A percentile compares a stretch with the other conserved stretches of the same genome.
These are phyloP conservation scores for Persicaria tinctoria DNA, from an alignment of 148 eudicot species.

Conservation along the genomic window DNA sequence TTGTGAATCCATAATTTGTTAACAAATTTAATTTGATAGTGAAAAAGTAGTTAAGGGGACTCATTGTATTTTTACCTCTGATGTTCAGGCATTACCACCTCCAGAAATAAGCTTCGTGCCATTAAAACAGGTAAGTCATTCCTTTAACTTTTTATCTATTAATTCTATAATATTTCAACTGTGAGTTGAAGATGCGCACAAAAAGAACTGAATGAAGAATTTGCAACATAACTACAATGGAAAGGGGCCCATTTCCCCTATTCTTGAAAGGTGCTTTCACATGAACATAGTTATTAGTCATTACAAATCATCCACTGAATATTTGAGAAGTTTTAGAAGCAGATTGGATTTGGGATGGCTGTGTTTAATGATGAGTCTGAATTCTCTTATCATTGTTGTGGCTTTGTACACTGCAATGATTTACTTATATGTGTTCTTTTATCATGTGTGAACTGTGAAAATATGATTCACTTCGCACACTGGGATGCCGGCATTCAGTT, in stretches of 20 bases:
- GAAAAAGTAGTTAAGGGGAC: background rate
- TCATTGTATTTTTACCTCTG: slow-evolving; percentile 10
- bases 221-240: background rate
- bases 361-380: background rate
- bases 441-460: no score
- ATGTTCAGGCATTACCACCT: slow-evolving; percentile 72
- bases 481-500: background rate
- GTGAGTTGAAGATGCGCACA: background rate
- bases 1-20: no score
- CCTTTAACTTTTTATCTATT: no score
- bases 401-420: no score
- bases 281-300: background rate
- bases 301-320: background rate
- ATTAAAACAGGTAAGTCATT: slow-evolving; percentile 63
- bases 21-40: background rate
- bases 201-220: background rate
- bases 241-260: background rate
- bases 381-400: background rate
- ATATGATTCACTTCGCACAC: background rate
- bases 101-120: slow-evolving; percentile 67
- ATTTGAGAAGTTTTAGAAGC: background rate
- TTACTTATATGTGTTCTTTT: no score
- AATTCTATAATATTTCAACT: no score
- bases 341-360: background rate
- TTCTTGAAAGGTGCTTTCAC: no score